A percentile compares a stretch with the other conserved stretches of the same genome.
Conservation (phyloP, 1,284 basidiomycete species). For the Ceratobasidium theobromae region DNA sequence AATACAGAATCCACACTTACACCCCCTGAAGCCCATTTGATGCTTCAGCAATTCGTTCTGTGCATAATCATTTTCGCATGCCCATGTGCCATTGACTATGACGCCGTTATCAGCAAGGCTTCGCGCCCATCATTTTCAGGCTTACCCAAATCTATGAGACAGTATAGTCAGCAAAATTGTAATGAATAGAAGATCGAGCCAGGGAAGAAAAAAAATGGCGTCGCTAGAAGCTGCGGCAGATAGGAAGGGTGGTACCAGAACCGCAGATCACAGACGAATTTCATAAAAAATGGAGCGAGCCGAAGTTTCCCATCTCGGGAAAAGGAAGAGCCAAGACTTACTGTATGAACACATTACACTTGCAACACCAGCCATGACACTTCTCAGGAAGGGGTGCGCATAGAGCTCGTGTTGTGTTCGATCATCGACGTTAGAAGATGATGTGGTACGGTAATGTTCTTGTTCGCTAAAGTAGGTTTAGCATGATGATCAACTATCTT, state of each 20-base stretch:
- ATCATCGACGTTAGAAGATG: constrained; percentile 36
- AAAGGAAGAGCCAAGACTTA: constrained; percentile 1
- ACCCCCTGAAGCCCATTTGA: constrained; percentile 59
- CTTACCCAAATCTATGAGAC: background rate
- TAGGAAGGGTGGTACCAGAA: background rate
- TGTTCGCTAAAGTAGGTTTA: constrained; percentile 33
- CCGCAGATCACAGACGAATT: too few relatives aligned
- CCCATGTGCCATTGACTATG: constrained; percentile 69
- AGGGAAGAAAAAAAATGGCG: too few relatives aligned
- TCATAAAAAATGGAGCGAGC: background rate
- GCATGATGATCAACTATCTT: background rate
- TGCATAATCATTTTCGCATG: constrained; percentile 75
- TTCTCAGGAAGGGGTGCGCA: constrained; percentile 69
- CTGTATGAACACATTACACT: constrained; percentile 78
- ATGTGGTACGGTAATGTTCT: constrained; percentile 34
- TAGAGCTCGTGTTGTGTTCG: constrained; percentile 64
- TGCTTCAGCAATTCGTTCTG: constrained; percentile 78
- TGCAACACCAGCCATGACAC: constrained; percentile 72
- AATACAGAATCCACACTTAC: too few relatives aligned
- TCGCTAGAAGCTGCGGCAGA: too few relatives aligned
- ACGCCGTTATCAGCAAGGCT: background rate
- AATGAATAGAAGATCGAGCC: background rate
- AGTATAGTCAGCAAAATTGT: background rate
- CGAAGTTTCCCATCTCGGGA: background rate
- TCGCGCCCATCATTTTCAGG: background rate